Conservation (phyloP, 495 filamentous ascomycete genomes). For the Paragyromitra xinjiangensis region DNA sequence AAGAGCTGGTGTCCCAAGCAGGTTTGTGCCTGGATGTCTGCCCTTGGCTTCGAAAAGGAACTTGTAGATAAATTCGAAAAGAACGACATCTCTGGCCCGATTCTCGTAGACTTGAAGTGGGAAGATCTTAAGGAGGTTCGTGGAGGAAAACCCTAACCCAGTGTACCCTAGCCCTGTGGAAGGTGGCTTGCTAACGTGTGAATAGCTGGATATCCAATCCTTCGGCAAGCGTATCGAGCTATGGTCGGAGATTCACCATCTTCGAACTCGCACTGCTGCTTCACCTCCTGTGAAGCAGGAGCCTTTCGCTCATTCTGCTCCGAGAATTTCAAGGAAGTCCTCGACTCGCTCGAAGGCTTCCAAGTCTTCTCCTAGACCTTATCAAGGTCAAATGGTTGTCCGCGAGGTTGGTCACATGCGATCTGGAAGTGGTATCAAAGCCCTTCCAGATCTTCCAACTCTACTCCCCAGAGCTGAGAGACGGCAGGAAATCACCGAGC, state of each 20-base stretch:
- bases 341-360: conserved; percentile 45
- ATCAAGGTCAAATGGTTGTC: conserved; percentile 45
- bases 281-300: conserved; percentile 61
- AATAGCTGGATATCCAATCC: conserved; percentile 78
- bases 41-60: conserved; percentile 72
- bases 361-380: conserved; percentile 36
- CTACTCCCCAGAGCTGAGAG: conserved; percentile 45
- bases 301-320: conserved; percentile 38
- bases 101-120: conserved; percentile 84
- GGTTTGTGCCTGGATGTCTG: conserved; percentile 82
- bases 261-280: conserved; percentile 69
- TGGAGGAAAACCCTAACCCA: conserved; percentile 9
- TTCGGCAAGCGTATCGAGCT: conserved; percentile 88
- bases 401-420: conserved; percentile 49
- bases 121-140: conserved; percentile 84
- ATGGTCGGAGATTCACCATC: conserved; percentile 81
- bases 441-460: conserved; percentile 46
- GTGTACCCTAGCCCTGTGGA: not conserved
- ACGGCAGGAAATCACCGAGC: conserved; percentile 44
- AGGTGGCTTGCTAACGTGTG: conserved; percentile 25
- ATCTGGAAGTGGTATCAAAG: conserved; percentile 44
- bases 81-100: conserved; percentile 88
- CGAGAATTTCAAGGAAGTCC: conserved; percentile 45
- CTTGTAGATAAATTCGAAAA: conserved; percentile 83
- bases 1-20: conserved; percentile 73